phyloP scores from a whole-genome alignment of 2,329 filamentous ascomycete species.

The Akanthomyces uredinophilus region DNA sequence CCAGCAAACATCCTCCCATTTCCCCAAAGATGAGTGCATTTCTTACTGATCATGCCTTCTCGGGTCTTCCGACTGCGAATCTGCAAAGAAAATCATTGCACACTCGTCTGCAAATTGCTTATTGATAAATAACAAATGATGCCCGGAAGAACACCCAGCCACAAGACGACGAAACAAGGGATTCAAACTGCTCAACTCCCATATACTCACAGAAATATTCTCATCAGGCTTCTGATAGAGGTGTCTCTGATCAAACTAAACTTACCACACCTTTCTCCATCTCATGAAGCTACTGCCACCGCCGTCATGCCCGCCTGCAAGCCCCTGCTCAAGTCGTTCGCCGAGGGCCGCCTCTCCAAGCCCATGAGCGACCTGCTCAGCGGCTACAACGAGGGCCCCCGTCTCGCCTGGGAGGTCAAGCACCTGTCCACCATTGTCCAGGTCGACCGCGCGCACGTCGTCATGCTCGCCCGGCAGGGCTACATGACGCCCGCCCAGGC shows the following conservation, averaged over 20 bases:
- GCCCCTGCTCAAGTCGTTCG: neutral
- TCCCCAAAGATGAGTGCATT: neutral
- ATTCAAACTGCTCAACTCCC: neutral
- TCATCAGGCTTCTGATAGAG: neutral
- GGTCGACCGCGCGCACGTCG: slow-evolving; percentile 6
- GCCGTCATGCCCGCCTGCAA: slow-evolving; percentile 4
- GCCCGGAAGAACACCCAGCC: neutral
- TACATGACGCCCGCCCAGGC: neutral
- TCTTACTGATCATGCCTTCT: neutral
- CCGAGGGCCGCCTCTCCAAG: slow-evolving; percentile 7
- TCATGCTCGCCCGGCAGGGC: slow-evolving; percentile 7
- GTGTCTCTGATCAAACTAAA: too few relatives aligned
- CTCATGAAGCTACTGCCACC: neutral
- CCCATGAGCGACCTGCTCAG: neutral
- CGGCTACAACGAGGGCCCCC: slow-evolving; percentile 1
- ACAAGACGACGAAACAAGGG: neutral
- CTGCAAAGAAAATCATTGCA: neutral
- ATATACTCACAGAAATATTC: neutral
- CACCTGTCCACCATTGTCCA: slow-evolving; percentile 2
- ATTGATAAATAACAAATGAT: neutral
- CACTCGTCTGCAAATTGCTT: neutral
- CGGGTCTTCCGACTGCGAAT: neutral
- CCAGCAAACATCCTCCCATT: neutral
- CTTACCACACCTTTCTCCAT: neutral
- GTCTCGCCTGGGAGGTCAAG: slow-evolving; percentile 5